Conservation (phyloP, 78 protist genomes). For the slime mould (Dictyostelium discoideum) region dicty_2.7 NC_007088.5:3006501-3007000, state of each 20-base stretch:
- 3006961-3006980: not conserved
- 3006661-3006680: no score
- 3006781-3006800: not conserved
- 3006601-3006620: not conserved
- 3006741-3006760: no score
- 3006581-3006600: constrained; percentile 35
- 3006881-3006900: constrained; percentile 27
- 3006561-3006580: constrained; percentile 50
- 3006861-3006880: constrained; percentile 58
- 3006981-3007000: not conserved
- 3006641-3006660: not conserved
- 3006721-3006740: no score
- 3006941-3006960: constrained; percentile 41
- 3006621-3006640: not conserved
- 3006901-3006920: not conserved
- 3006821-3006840: constrained; percentile 32
- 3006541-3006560: constrained; percentile 60
- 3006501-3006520: constrained; percentile 36
- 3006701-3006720: no score
- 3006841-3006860: constrained; percentile 58
- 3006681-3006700: no score
- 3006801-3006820: not conserved
- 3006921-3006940: constrained; percentile 15
- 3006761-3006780: no score
- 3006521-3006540: not conserved